These are phyloP conservation scores for Thielaviopsis musarum DNA, from an alignment of 2,329 filamentous ascomycete species.

Conservation along the genomic window DNA sequence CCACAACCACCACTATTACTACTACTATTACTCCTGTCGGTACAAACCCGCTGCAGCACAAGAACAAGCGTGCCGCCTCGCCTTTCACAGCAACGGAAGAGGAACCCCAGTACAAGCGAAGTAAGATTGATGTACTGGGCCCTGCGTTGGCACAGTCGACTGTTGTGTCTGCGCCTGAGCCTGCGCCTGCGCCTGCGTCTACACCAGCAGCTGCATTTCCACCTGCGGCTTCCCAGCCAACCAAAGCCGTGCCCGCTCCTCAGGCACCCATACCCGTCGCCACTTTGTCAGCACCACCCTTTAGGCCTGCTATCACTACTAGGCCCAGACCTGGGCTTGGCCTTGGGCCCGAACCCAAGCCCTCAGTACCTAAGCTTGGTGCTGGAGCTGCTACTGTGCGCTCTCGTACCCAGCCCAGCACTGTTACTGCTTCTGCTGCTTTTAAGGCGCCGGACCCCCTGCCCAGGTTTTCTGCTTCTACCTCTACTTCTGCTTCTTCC, in stretches of 20 bases:
- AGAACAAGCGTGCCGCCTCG: not conserved
- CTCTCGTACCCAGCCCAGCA: not conserved
- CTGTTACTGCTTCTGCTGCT: not conserved
- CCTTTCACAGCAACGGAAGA: conserved; percentile 1
- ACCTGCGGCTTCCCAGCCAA: conserved; percentile 5
- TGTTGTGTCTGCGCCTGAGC: conserved; percentile 11
- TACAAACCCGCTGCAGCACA: not conserved
- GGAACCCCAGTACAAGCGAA: conserved; percentile 9
- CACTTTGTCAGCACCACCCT: not conserved
- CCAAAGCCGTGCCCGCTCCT: not conserved
- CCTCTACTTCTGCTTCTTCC: not conserved
- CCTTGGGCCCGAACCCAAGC: not conserved
- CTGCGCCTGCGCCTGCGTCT: not conserved
- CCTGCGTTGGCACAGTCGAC: conserved; percentile 15
- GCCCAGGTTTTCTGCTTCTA: not conserved
- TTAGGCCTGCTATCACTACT: not conserved
- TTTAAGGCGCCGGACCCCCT: not conserved
- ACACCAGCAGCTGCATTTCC: conserved; percentile 7
- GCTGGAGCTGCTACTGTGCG: not conserved
- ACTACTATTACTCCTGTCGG: conserved; percentile 35
- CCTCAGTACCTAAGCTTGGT: not conserved
- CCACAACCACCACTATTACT: too few species aligned
- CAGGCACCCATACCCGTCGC: not conserved
- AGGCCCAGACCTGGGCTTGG: not conserved
- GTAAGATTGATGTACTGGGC: conserved; percentile 19